These are phyloP conservation scores for Suillus ampliporus DNA, from an alignment of 768 basidiomycete genomes.

Conservation along the genomic window DNA sequence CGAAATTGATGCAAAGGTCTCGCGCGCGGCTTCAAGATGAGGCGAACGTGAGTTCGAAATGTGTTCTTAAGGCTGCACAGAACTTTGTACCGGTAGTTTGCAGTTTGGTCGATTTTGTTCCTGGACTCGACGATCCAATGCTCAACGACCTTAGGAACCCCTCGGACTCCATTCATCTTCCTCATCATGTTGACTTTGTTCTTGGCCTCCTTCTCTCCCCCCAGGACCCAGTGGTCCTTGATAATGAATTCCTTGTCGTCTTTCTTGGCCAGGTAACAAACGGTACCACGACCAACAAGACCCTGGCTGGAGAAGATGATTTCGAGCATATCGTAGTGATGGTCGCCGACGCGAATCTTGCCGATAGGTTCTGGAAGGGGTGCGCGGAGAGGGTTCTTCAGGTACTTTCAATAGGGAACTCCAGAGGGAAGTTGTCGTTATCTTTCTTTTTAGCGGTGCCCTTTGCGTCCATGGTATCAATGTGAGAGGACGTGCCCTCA, in stretches of 20 bases:
- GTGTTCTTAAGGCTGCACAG: not conserved
- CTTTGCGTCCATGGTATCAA: no score
- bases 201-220: slow-evolving; percentile 1
- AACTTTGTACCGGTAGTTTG: not conserved
- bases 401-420: no score
- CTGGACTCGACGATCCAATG: not conserved
- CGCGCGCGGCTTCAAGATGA: not conserved
- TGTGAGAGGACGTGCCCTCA: no score
- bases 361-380: not conserved
- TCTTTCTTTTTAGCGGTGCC: no score
- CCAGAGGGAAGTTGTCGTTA: no score
- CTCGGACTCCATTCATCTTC: slow-evolving; percentile 7
- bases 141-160: slow-evolving; percentile 7
- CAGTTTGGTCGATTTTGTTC: not conserved
- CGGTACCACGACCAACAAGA: not conserved
- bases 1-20: not conserved
- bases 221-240: slow-evolving; percentile 10
- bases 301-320: not conserved
- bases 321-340: not conserved
- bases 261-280: not conserved
- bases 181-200: slow-evolving; percentile 11
- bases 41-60: not conserved
- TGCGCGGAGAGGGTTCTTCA: not conserved
- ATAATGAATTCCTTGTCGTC: not conserved
- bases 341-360: not conserved